These are phyloP conservation scores for Bruguiera sexangula DNA, from an alignment of 345 rosid genomes.

Conservation along the genomic window DNA sequence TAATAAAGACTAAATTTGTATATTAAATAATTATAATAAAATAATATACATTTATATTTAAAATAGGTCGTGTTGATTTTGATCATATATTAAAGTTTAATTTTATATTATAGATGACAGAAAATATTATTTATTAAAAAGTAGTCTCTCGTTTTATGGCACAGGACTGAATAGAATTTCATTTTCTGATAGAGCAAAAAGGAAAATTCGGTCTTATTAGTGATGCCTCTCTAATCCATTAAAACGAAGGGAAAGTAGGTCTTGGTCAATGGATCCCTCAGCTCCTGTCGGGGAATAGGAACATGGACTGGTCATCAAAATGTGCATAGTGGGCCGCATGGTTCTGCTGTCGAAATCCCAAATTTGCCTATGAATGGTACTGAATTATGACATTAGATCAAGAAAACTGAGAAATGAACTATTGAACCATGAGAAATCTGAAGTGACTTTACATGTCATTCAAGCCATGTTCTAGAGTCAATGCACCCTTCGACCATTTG, in stretches of 20 bases:
- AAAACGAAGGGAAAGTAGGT: background rate
- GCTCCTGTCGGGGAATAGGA: slow-evolving; percentile 11
- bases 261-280: slow-evolving; percentile 18
- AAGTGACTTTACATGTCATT: slow-evolving; percentile 29
- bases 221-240: no score
- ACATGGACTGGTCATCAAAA: slow-evolving; percentile 28
- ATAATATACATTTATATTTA: no score
- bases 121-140: no score
- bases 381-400: background rate
- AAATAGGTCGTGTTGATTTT: no score
- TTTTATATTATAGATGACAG: no score
- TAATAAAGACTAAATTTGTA: no score
- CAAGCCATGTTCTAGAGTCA: slow-evolving; percentile 41
- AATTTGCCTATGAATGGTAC: background rate
- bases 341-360: slow-evolving; percentile 14
- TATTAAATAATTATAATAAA: no score
- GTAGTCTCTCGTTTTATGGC: no score
- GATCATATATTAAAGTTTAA: no score
- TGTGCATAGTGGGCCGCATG: slow-evolving; percentile 6
- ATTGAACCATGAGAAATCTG: background rate
- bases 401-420: background rate
- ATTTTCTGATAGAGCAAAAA: background rate
- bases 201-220: slow-evolving; percentile 2
- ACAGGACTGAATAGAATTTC: no score
- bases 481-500: slow-evolving; percentile 28